Base-by-base conservation (phyloP, 495 filamentous ascomycete genomes). In the Penicillium nucicola region DNA sequence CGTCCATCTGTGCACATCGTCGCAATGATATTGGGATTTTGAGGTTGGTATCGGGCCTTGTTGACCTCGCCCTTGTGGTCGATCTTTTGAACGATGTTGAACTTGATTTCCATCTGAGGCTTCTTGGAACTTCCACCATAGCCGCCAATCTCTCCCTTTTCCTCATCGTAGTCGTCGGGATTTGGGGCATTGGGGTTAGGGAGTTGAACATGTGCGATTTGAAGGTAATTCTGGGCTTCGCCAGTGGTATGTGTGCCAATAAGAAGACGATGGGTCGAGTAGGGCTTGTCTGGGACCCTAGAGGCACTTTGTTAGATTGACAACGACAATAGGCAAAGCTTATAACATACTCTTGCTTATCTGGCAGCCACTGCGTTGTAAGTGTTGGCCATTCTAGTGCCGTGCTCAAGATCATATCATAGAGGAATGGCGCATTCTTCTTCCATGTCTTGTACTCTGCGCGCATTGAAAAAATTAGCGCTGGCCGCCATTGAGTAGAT, bases 361-460 rank as follows among this genome's bases (percentile, higher is more conserved):
- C 95, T 22, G 95, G 95, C 49, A 99, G 84, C 95, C 95, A 99
- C 77, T 99, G 92, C 8, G 89, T 91, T 12, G 93, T 97, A 43
- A 99, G 78, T 8, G 95, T 97, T 15, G 95, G 95, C 95, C 95
- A 99, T 71, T 97, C 92, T 37, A 99, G 76, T 30, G 95, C 95
- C 39, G 87, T 92, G 60, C 93, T 92, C 25, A 96, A 72, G 49
- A 97, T 92, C 78, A 96, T 85, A 61, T 97, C 95, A 69, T 99
- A 99, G 57, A 99, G 87, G 68, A 97, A 97, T 3, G 92, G 91
- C 55, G 90, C 87, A 70, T 97, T 97, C 81, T 99, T 99, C 79
- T 99, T 99, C 95, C 95, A 99, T 55, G 90, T 96, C 67, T 99
- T 99, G 80, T 99, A 99, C 72, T 97, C 95, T 92, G 64, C 31